Evolutionary conservation across 2,329 filamentous ascomycete species (phyloP).

Genomic region (Hirsutella rhossiliensis): DNA sequence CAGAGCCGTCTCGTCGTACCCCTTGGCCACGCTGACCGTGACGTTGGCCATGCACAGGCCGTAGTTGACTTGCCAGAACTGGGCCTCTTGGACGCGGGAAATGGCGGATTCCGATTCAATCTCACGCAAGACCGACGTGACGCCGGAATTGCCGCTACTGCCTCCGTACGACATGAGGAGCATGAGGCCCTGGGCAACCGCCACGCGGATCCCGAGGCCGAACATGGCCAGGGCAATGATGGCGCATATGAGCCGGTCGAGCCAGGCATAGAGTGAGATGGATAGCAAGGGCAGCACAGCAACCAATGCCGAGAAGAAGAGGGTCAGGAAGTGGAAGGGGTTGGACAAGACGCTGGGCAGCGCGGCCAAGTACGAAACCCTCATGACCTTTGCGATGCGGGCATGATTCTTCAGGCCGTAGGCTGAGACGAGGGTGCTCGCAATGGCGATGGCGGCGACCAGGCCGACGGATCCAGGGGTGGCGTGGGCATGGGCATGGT

Average conservation of each 20-base stretch:
- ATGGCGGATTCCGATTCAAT: constrained; percentile 73
- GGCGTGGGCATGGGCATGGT: constrained; percentile 52
- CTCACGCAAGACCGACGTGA: constrained; percentile 68
- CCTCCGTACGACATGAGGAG: constrained; percentile 77
- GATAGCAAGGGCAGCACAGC: constrained; percentile 73
- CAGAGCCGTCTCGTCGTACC: constrained; percentile 57
- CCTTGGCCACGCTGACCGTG: constrained; percentile 58
- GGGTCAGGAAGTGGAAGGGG: constrained; percentile 86
- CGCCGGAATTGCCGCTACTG: constrained; percentile 28
- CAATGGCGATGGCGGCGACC: constrained; percentile 69
- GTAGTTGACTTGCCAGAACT: constrained; percentile 98
- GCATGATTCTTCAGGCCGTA: constrained; percentile 83
- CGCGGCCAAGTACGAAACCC: constrained; percentile 68
- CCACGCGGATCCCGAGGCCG: constrained; percentile 68
- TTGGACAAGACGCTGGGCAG: constrained; percentile 85
- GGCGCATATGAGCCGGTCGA: constrained; percentile 72
- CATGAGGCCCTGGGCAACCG: constrained; percentile 82
- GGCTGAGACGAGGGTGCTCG: constrained; percentile 74
- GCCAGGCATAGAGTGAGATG: constrained; percentile 67
- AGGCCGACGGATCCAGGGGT: constrained; percentile 69
- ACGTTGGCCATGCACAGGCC: constrained; percentile 92
- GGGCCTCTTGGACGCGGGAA: constrained; percentile 70
- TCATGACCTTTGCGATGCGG: constrained; percentile 84
- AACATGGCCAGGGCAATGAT: constrained; percentile 85
- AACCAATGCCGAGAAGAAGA: constrained; percentile 73